A percentile compares a stretch with the other conserved stretches of the same genome.
These are phyloP conservation scores for Areca catechu DNA, from an alignment of 176 grass and related monocot species.

Conservation along the genomic window DNA sequence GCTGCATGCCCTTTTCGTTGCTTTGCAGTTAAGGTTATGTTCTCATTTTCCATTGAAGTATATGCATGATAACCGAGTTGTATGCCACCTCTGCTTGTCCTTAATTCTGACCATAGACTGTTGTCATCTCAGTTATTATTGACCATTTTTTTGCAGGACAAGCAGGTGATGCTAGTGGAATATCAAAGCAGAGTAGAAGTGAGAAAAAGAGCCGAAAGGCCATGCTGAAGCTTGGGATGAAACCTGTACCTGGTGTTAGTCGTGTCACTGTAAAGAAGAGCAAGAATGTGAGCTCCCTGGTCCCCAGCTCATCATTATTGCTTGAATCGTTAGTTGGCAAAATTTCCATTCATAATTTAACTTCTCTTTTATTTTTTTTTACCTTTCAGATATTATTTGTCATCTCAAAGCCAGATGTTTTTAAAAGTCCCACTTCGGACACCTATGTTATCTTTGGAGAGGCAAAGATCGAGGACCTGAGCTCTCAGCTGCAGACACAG, in stretches of 20 bases:
- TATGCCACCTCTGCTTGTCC: too few species aligned
- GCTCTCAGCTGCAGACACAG: conserved; percentile 59
- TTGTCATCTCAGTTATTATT: too few species aligned
- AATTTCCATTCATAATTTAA: too few species aligned
- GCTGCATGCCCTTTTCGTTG: too few species aligned
- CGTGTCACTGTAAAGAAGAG: conserved; percentile 58
- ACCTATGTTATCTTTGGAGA: conserved; percentile 61
- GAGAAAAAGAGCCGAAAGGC: conserved; percentile 83
- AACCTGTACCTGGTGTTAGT: conserved; percentile 45
- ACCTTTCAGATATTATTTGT: conserved; percentile 50
- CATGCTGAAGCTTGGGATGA: conserved; percentile 81
- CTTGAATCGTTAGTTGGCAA: too few species aligned
- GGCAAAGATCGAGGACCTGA: conserved; percentile 65
- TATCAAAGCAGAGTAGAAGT: conserved; percentile 67
- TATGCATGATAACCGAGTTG: too few species aligned
- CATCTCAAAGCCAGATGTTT: conserved; percentile 65
- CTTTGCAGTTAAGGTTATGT: too few species aligned
- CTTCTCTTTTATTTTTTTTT: too few species aligned
- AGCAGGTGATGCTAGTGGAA: conserved; percentile 43
- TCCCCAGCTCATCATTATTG: too few species aligned
- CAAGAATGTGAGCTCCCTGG: conserved; percentile 48
- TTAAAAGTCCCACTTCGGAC: conserved; percentile 60
- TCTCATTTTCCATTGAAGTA: too few species aligned
- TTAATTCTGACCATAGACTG: too few species aligned
- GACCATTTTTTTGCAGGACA: conserved; percentile 14